phyloP scores from a whole-genome alignment of 169 alveolate genomes.

The Cryptosporidium sp. region DNA sequence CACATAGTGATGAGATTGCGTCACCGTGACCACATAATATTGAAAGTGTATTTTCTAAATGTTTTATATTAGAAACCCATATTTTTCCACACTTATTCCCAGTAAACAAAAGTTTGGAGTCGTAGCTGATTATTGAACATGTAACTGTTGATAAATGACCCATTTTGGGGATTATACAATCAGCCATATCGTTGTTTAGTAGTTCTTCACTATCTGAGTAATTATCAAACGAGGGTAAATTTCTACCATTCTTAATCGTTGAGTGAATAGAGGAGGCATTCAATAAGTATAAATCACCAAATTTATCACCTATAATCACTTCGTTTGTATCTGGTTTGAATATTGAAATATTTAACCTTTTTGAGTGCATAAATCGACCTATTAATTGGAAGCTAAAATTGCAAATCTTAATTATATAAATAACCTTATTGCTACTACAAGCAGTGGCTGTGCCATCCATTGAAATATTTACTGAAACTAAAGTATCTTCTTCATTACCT shows the following conservation, averaged over 20 bases:
- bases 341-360: constrained; percentile 33
- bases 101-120: constrained; percentile 6
- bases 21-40: constrained; percentile 60
- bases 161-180: constrained; percentile 13
- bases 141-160: constrained; percentile 70
- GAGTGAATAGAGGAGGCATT: not conserved
- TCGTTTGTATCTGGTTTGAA: constrained; percentile 4
- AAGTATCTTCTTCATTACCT: not conserved
- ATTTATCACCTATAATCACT: constrained; percentile 36
- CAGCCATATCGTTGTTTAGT: not conserved
- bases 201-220: not conserved
- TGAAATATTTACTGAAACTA: constrained; percentile 27
- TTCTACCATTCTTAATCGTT: not conserved
- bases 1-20: constrained; percentile 43
- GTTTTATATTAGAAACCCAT: constrained; percentile 28
- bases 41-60: constrained; percentile 49
- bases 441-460: not conserved
- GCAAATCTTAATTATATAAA: constrained; percentile 1
- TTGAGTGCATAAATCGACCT: constrained; percentile 25
- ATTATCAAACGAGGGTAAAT: not conserved
- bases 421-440: constrained; percentile 2
- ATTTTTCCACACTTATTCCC: constrained; percentile 68
- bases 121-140: constrained; percentile 2
- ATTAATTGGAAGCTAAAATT: not conserved
- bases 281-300: constrained; percentile 55